Base-by-base conservation (phyloP, 306 rosid species). In the Potentilla sterilis region DNA sequence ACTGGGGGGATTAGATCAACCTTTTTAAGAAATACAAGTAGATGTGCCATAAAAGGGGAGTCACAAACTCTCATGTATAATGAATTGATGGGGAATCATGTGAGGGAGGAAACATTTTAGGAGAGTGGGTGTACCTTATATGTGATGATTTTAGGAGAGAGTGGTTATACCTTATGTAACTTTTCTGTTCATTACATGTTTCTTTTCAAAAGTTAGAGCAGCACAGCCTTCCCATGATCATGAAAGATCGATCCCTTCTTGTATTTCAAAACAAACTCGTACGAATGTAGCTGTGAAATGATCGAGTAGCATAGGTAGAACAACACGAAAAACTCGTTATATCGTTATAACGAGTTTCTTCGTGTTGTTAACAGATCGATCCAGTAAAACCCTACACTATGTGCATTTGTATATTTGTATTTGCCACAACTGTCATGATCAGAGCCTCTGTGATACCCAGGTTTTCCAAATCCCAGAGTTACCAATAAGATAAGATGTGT, bases 391-490 rank as follows among this genome's bases (percentile, higher is more conserved):
- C 22, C 57, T 18, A 19, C 13, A 0, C 28, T 7, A 15, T n/a
- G 59, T 54, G 59, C 24, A 54, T 54, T 7, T n/a, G 59, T 19
- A 52, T 19, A 54, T 54, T n/a, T n/a, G 59, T 19, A 52, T 19
- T 19, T 52, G 9, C n/a, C 59, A 19, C 63, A 22, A 34, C 67
- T 61, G 67, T 61, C 67, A 49, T 5, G 55, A 49, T 22, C 21
- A 69, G 49, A 38, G 34, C 13, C 13, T 12, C 13, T 41, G 47
- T 24, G 21, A 14, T 42, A 40, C 65, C 64, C 64, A 28, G 75
- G 51, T 61, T 77, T 69, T 73, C 73, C 44, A 58, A 73, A 67
- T 73, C 76, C 52, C 73, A 61, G 63, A 65, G 51, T 79, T 78
- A 64, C 28, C 32, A 40, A 58, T 10, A 61, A 42, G 72, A 40